These are phyloP conservation scores for Bipolaris bicolor DNA, from an alignment of 2,329 filamentous ascomycete genomes.

Conservation along the genomic window DNA sequence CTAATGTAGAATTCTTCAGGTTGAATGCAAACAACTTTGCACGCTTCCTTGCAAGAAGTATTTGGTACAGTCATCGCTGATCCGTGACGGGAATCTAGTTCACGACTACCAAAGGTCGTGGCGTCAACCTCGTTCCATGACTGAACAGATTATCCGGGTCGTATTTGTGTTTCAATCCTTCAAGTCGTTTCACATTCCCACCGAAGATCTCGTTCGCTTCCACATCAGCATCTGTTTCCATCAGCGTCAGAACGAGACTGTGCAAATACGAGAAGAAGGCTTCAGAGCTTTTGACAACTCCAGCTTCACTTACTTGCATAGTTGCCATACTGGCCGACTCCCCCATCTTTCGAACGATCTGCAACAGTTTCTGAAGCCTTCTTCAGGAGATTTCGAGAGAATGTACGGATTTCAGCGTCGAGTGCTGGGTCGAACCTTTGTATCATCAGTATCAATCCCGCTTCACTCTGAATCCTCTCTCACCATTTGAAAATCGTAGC, in stretches of 20 bases:
- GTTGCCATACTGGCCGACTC: constrained; percentile 43
- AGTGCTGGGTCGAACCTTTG: constrained; percentile 34
- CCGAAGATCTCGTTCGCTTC: constrained; percentile 41
- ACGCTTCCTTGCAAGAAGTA: too few species aligned
- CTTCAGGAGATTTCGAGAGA: constrained; percentile 34
- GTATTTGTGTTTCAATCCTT: constrained; percentile 44
- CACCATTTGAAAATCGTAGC: constrained; percentile 43
- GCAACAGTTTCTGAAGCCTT: constrained; percentile 31
- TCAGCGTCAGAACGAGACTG: neutral
- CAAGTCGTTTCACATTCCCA: constrained; percentile 38
- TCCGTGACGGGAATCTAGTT: constrained; percentile 11
- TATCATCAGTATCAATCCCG: neutral
- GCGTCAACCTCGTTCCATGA: constrained; percentile 33
- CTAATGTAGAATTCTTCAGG: too few species aligned
- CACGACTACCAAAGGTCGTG: constrained; percentile 28
- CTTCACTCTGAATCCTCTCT: neutral
- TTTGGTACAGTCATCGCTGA: too few species aligned
- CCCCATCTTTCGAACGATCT: constrained; percentile 28
- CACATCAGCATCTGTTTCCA: constrained; percentile 28
- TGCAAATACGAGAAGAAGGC: neutral
- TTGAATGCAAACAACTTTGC: too few species aligned
- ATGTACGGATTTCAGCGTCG: constrained; percentile 33
- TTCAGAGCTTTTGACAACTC: neutral
- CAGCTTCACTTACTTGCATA: constrained; percentile 30
- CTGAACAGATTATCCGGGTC: constrained; percentile 45